Conservation (phyloP, 768 basidiomycete genomes). For the Boletus pseudo-olivaceus region DNA sequence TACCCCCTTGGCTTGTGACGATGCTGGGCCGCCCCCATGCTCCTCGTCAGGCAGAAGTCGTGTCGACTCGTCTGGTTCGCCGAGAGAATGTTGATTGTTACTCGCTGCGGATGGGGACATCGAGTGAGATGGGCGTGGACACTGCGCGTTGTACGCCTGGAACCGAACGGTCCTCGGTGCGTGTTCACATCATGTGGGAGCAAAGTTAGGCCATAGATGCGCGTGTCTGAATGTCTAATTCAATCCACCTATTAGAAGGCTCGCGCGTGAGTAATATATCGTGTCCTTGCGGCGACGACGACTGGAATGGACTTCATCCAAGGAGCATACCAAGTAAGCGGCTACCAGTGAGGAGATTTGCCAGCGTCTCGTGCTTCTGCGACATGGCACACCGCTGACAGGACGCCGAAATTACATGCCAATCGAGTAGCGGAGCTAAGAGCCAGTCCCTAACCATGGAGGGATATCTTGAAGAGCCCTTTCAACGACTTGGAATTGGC, state of each 20-base stretch:
- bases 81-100: neutral
- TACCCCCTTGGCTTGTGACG: neutral
- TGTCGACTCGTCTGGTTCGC: neutral
- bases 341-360: neutral
- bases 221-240: neutral
- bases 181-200: neutral
- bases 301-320: neutral
- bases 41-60: constrained; percentile 1
- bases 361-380: neutral
- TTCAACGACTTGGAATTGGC: neutral
- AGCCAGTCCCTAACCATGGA: too few species aligned
- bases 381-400: neutral
- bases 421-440: neutral
- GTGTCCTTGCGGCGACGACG: neutral
- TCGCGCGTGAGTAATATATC: neutral
- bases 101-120: neutral
- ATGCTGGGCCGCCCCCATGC: neutral
- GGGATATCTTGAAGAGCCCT: neutral
- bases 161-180: neutral
- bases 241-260: neutral
- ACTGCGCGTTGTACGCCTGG: neutral
- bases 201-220: neutral
- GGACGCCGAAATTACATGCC: neutral
- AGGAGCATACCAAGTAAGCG: neutral
- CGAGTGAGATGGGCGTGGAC: neutral